Conservation (phyloP, 371 early-diverging fungal genomes). For the Mortierella sp. region DNA sequence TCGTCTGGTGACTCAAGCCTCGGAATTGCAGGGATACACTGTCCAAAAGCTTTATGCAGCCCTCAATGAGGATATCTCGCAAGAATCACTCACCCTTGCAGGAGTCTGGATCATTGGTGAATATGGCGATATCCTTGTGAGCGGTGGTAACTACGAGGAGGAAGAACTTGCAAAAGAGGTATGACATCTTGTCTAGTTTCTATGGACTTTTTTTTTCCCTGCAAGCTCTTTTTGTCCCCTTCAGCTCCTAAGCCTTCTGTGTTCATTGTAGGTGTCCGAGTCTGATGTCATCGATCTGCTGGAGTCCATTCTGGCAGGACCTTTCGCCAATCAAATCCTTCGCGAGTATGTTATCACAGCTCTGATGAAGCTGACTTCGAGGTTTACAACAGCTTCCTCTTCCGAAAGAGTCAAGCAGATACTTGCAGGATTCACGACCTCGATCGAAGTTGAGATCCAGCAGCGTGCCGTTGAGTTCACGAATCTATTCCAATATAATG, state of each 20-base stretch:
- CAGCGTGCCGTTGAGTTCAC: constrained; percentile 93
- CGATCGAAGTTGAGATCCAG: constrained; percentile 92
- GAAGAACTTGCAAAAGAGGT: constrained; percentile 72
- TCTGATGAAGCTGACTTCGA: constrained; percentile 87
- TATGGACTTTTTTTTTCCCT: neutral
- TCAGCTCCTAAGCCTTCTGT: too few relatives aligned
- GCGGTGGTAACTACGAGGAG: constrained; percentile 76
- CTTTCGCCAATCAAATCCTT: constrained; percentile 80
- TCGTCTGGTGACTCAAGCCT: constrained; percentile 75
- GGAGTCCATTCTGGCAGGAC: constrained; percentile 78
- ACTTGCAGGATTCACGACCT: constrained; percentile 70
- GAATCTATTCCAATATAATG: constrained; percentile 79
- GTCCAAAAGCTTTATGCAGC: constrained; percentile 87
- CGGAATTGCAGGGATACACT: constrained; percentile 86
- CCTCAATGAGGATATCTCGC: constrained; percentile 82
- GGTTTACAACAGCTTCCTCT: constrained; percentile 66
- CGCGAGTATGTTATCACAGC: constrained; percentile 89
- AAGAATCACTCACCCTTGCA: constrained; percentile 91
- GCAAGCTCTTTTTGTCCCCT: neutral
- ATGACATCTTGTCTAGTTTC: constrained; percentile 7
- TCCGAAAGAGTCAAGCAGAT: constrained; percentile 65
- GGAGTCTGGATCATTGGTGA: constrained; percentile 97
- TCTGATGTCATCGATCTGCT: constrained; percentile 78
- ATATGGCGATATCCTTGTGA: constrained; percentile 90
- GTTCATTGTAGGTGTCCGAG: constrained; percentile 68